phyloP scores from a whole-genome alignment of 169 alveolate genomes.

The Eimeria praecox region DNA sequence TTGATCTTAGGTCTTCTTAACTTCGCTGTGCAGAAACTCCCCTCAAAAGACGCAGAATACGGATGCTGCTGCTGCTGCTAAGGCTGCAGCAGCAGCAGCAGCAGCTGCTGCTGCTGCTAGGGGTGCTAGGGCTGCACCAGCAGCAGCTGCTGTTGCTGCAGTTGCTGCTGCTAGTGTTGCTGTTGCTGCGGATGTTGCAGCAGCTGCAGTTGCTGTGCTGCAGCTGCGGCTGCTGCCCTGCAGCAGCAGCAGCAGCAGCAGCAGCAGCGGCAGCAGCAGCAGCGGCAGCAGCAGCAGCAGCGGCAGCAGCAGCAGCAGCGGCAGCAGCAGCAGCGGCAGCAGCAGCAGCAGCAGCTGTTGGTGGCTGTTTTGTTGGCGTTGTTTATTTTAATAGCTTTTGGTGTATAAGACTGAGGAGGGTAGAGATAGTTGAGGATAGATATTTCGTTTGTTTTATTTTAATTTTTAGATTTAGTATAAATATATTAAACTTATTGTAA shows the following conservation, averaged over 20 bases:
- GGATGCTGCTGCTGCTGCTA: not conserved
- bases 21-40: too few species aligned
- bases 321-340: not conserved
- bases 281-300: not conserved
- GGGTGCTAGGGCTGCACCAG: not conserved
- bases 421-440: too few species aligned
- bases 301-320: not conserved
- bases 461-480: too few species aligned
- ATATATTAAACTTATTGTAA: too few species aligned
- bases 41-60: too few species aligned
- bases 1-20: too few species aligned
- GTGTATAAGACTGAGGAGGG: too few species aligned
- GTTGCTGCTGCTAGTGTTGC: not conserved
- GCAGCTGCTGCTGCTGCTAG: not conserved
- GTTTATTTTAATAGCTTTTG: too few species aligned
- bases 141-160: not conserved
- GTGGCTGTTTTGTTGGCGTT: not conserved
- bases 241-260: not conserved
- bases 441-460: too few species aligned
- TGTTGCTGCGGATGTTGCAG: not conserved
- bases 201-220: slow-evolving; percentile 1
- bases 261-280: not conserved
- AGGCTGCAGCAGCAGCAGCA: not conserved
- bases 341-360: not conserved
- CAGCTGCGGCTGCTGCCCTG: not conserved